Conservation (phyloP, 148 eudicot genomes). For the Pharnaceum exiguum region DNA sequence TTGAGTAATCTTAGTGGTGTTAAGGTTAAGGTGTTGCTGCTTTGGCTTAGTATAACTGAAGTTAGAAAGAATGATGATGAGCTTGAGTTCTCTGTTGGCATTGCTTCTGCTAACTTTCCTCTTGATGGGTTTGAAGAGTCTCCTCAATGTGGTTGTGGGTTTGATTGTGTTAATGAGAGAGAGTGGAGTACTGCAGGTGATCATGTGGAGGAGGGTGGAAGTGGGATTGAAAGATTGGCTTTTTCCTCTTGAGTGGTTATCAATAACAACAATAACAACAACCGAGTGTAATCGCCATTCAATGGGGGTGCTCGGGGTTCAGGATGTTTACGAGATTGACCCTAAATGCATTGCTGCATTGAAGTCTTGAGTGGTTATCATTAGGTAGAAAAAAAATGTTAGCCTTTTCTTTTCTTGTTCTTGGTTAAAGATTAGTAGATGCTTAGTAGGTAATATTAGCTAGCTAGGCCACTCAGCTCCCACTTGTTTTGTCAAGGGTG, state of each 20-base stretch:
- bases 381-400: too few relatives aligned
- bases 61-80: slow-evolving; percentile 28
- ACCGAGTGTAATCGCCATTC: too few relatives aligned
- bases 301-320: too few relatives aligned
- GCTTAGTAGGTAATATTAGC: too few relatives aligned
- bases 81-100: slow-evolving; percentile 51
- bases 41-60: slow-evolving; percentile 53
- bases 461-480: too few relatives aligned
- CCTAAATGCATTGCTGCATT: too few relatives aligned
- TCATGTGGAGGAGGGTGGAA: neutral
- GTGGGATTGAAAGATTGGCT: neutral
- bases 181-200: neutral
- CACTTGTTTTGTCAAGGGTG: too few relatives aligned
- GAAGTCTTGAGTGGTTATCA: too few relatives aligned
- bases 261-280: too few relatives aligned
- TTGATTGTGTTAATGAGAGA: slow-evolving; percentile 25
- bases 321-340: too few relatives aligned
- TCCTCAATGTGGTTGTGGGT: slow-evolving; percentile 59
- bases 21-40: slow-evolving; percentile 37
- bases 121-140: slow-evolving; percentile 36
- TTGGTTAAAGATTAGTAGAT: too few relatives aligned
- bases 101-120: slow-evolving; percentile 43
- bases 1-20: slow-evolving; percentile 35
- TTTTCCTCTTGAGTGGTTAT: slow-evolving; percentile 2
- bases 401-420: too few relatives aligned